These are phyloP conservation scores for Rhynchospora tenuis DNA, from an alignment of 176 grass and related monocot species.

Conservation along the genomic window DNA sequence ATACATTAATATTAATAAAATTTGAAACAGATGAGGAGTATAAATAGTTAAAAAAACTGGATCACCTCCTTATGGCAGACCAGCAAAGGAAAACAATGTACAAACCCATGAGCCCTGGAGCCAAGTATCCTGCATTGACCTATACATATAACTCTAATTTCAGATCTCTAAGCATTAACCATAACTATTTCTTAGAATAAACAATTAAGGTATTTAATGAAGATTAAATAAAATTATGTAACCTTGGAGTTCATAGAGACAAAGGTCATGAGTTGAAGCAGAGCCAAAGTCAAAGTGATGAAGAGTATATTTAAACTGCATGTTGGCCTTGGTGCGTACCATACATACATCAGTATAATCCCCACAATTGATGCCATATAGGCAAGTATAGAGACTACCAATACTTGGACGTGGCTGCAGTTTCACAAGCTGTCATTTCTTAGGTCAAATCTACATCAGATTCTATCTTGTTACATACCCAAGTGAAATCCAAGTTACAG, in stretches of 20 bases:
- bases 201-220: neutral
- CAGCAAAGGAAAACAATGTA: slow-evolving; percentile 94
- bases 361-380: slow-evolving; percentile 65
- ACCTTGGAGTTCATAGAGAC: slow-evolving; percentile 73
- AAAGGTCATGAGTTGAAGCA: slow-evolving; percentile 67
- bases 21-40: neutral
- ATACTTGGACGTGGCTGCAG: slow-evolving; percentile 65
- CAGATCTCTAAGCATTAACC: neutral
- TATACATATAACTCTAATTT: slow-evolving; percentile 15
- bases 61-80: slow-evolving; percentile 79
- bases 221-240: neutral
- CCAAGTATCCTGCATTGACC: slow-evolving; percentile 77
- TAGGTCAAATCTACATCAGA: neutral
- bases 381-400: slow-evolving; percentile 39
- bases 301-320: slow-evolving; percentile 84
- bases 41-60: neutral
- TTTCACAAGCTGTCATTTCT: neutral
- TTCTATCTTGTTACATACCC: neutral
- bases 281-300: slow-evolving; percentile 76
- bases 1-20: neutral
- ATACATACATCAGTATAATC: slow-evolving; percentile 73
- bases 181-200: neutral
- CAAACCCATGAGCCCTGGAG: slow-evolving; percentile 81
- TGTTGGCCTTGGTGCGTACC: slow-evolving; percentile 55
- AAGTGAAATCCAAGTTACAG: neutral